Percentiles rank a stretch among this genome's conserved stretches.
phyloP scores from a whole-genome alignment of 805 yeast species.

The Wickerhamiella alocasiicola region DNA sequence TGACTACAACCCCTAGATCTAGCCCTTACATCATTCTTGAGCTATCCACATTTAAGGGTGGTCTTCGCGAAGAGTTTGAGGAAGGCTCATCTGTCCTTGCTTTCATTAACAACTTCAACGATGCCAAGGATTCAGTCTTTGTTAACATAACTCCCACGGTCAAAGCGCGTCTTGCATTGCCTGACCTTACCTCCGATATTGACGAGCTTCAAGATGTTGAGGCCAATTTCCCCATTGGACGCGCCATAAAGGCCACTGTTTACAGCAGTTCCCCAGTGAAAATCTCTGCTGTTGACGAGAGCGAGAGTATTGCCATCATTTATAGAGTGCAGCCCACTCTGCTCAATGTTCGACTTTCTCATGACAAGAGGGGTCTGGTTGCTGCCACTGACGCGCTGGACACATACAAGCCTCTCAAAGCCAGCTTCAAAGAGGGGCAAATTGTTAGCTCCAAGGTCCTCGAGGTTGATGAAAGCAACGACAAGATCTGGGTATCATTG shows the following conservation, averaged over 20 bases:
- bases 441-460: conserved; percentile 37
- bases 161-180: conserved; percentile 51
- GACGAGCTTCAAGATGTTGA: conserved; percentile 37
- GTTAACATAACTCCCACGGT: conserved; percentile 56
- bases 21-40: conserved; percentile 50
- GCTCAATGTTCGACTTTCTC: conserved; percentile 60
- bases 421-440: conserved; percentile 33
- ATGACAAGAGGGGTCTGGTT: conserved; percentile 47
- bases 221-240: conserved; percentile 55
- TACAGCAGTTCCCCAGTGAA: conserved; percentile 35
- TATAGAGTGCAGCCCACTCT: conserved; percentile 44
- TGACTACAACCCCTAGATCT: conserved; percentile 49
- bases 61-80: conserved; percentile 29
- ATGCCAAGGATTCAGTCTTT: conserved; percentile 43
- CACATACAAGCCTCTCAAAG: conserved; percentile 38
- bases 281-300: conserved; percentile 34
- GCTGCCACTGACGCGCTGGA: conserved; percentile 67
- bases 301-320: conserved; percentile 45
- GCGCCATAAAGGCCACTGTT: conserved; percentile 50
- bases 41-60: conserved; percentile 36
- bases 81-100: conserved; percentile 43
- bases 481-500: conserved; percentile 9
- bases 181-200: conserved; percentile 47
- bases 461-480: conserved; percentile 10
- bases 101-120: conserved; percentile 51